phyloP scores from a whole-genome alignment of 148 eudicot species.

The Fallopia convolvulus region DNA sequence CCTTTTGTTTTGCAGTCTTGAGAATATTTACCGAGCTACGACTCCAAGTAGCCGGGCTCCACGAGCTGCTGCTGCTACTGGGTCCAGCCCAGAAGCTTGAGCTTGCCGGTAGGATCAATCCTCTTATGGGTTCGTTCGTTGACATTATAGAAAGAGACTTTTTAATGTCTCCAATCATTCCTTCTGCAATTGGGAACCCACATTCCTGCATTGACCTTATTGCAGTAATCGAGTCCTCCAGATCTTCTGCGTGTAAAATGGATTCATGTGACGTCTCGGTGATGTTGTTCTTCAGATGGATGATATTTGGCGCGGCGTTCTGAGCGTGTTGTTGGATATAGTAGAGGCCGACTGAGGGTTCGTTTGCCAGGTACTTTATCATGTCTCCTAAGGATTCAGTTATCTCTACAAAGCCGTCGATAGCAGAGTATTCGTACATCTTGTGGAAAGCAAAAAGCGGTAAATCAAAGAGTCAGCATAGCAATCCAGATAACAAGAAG shows the following conservation, averaged over 20 bases:
- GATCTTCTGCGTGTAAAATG: conserved; percentile 64
- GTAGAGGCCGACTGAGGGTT: conserved; percentile 91
- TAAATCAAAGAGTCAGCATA: neutral
- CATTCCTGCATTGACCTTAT: conserved; percentile 81
- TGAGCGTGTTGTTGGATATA: conserved; percentile 85
- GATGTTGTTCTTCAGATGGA: conserved; percentile 45
- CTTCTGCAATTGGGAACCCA: conserved; percentile 65
- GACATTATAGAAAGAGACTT: conserved; percentile 50
- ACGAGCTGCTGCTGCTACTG: conserved; percentile 37
- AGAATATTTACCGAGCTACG: conserved; percentile 28
- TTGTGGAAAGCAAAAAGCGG: conserved; percentile 17
- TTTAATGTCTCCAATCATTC: conserved; percentile 64
- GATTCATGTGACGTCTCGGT: conserved; percentile 50
- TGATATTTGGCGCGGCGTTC: conserved; percentile 72
- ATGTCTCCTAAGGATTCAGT: conserved; percentile 68
- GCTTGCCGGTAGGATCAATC: conserved; percentile 35
- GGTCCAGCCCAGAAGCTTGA: conserved; percentile 35
- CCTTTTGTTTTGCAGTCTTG: conserved; percentile 52
- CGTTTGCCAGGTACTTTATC: conserved; percentile 80
- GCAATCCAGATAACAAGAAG: neutral
- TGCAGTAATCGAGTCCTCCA: conserved; percentile 67
- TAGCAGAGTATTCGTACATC: conserved; percentile 72
- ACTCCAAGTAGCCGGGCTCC: conserved; percentile 55
- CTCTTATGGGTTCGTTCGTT: conserved; percentile 48
- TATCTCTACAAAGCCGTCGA: conserved; percentile 81